phyloP scores from a whole-genome alignment of 768 basidiomycete species.

The Cystobasidium onofrii region DNA sequence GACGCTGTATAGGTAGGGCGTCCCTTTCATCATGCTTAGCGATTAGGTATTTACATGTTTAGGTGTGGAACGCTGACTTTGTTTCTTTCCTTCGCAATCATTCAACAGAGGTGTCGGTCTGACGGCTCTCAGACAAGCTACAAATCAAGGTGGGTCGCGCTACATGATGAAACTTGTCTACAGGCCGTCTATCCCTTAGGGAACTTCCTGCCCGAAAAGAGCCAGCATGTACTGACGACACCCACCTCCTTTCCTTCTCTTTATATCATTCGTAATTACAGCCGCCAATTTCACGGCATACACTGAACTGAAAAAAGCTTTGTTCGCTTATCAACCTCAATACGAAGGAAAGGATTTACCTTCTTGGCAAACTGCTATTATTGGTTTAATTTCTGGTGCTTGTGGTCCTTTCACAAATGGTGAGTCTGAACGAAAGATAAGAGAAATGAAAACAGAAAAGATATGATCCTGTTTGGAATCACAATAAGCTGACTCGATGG shows the following conservation, averaged over 20 bases:
- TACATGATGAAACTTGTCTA: too few species aligned
- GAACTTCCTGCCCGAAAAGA: too few species aligned
- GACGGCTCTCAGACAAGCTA: slow-evolving; percentile 90
- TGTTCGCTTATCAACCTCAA: slow-evolving; percentile 68
- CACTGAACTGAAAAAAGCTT: slow-evolving; percentile 85
- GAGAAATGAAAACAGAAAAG: too few species aligned
- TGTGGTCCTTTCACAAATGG: slow-evolving; percentile 99
- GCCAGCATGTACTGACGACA: too few species aligned
- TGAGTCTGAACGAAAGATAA: slow-evolving; percentile 54
- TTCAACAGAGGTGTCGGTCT: slow-evolving; percentile 61
- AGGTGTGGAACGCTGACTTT: too few species aligned
- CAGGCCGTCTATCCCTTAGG: too few species aligned
- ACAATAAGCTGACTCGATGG: background rate
- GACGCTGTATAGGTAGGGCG: slow-evolving; percentile 62
- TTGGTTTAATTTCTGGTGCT: slow-evolving; percentile 90
- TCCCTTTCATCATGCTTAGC: background rate
- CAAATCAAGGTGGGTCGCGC: slow-evolving; percentile 81
- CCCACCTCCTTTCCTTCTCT: too few species aligned
- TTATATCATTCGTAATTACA: too few species aligned
- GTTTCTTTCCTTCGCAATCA: too few species aligned
- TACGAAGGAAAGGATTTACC: slow-evolving; percentile 60
- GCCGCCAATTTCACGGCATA: slow-evolving; percentile 98
- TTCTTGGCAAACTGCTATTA: slow-evolving; percentile 88
- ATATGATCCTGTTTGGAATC: too few species aligned
- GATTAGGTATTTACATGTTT: too few species aligned